Evolutionary conservation across 768 basidiomycete genomes (phyloP), one percentile per base, ranked within the genome.

Genomic region (Suillus placidus): DNA sequence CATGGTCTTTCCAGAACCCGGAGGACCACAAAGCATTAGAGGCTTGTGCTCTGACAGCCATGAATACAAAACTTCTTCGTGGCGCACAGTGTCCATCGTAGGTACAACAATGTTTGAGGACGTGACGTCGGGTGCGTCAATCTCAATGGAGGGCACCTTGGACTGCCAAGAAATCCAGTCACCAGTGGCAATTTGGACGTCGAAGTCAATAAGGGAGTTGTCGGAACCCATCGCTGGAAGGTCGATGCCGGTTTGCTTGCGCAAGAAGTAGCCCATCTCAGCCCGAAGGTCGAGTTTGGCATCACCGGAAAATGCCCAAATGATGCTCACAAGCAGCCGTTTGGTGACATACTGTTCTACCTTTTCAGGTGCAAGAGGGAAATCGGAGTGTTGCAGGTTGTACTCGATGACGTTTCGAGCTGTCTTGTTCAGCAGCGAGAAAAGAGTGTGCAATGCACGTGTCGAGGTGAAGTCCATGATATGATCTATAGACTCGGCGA

Each of bases 1-100:
- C 97, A 99, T 99, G 8, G 97, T 99, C 81, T 99, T 99, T 30
- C 97, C 97, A 26, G 97, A 99, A 74, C 97, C 97, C n/a, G 97
- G 97, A 72, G 97, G 97, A 55, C 97, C 97, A 75, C 96, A 99
- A 32, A 99, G 86, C 88, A 99, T 93, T 63, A 99, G 85, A 23
- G 97, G 97, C 72, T 98, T 98, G 79, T 99, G 97, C 76, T 99
- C 97, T 3, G 95, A 95, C 7, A 99, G 82, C 97, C 97, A 99
- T 0, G 97, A 98, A 76, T 99, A 99, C 7, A 99, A 82, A 30
- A 99, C 95, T 74, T 99, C 97, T 76, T 99, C 97, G 76, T 99
- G 97, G 52, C 97, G 93, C 32, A 98, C 92, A 4, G 97, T 99
- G 72, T 99, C 97, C 83, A 99, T 90, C 4, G 97, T 99, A 2